Evolutionary conservation across 495 filamentous ascomycete species (phyloP).

Genomic region (Symbiotaphrina buchneri): DNA sequence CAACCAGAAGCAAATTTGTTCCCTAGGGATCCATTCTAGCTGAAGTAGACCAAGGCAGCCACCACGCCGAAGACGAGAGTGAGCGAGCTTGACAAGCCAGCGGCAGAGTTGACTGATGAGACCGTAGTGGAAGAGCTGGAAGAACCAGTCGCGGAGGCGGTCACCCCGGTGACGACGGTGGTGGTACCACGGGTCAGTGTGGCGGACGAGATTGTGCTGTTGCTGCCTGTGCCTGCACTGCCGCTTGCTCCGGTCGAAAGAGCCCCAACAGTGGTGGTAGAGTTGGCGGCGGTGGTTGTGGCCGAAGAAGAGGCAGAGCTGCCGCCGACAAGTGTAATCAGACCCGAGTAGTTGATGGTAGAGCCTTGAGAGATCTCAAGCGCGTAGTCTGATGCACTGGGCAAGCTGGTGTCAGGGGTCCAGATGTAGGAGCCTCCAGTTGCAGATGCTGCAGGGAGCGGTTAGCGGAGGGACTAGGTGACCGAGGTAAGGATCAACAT

Average conservation of each 20-base stretch:
- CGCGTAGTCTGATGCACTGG: slow-evolving; percentile 6
- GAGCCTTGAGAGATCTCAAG: slow-evolving; percentile 10
- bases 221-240: background rate
- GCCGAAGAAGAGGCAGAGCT: background rate
- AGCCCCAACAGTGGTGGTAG: background rate
- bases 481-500: background rate
- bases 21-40: slow-evolving; percentile 1
- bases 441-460: background rate
- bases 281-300: background rate
- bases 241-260: background rate
- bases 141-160: slow-evolving; percentile 1
- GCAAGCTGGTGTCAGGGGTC: slow-evolving; percentile 4
- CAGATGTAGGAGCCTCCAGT: slow-evolving; percentile 7
- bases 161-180: slow-evolving; percentile 2
- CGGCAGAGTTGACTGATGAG: slow-evolving; percentile 5
- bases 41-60: slow-evolving; percentile 15
- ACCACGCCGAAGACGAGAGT: slow-evolving; percentile 13
- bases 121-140: slow-evolving; percentile 4
- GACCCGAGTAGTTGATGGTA: slow-evolving; percentile 14
- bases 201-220: background rate
- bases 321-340: slow-evolving; percentile 11
- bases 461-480: background rate
- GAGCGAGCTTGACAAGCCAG: slow-evolving; percentile 10
- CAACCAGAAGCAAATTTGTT: too few relatives aligned
- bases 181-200: slow-evolving; percentile 1